Evolutionary conservation across 1,284 basidiomycete species (phyloP), one percentile per base, ranked within the genome.

Genomic region (Fomitiporia mediterranea): DNA sequence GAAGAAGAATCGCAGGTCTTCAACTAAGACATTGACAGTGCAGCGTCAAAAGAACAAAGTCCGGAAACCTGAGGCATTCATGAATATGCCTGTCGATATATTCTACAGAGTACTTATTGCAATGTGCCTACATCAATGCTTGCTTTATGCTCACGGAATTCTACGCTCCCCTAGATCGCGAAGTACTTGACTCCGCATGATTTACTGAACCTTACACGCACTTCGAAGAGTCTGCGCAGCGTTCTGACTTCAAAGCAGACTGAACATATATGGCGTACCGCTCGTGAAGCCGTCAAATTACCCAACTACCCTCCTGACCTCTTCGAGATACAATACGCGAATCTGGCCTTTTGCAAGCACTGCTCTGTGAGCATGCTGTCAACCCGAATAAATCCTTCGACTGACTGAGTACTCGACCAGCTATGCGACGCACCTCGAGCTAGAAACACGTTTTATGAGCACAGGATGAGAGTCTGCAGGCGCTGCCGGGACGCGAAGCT

Each of bases 21-120:
- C 46, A 6, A 48, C 28, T 13, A 21, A 32, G 13, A 32, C 15
- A 15, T 27, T 27, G 23, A n/a, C 27, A 27, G 23, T n/a, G 21
- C 23, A 34, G 15, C 30, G 19, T 25, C 32, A 27, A 39, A 55
- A 34, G 17, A 34, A 35, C 7, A 55, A 38, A 23, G 32, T 34
- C 30, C 62, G 62, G 15, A 56, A 56, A 21, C 56, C 67, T 0
- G 62, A 58, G 8, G 56, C 57, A 5, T 51, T 69, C 11, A 64
- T 65, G 64, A 49, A 63, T 15, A 63, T 68, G 62, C 67, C 67
- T 0, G 35, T 67, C 21, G 68, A 69, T 40, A 59, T 69, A 15
- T 67, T 69, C 51, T 58, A 59, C 39, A 65, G 68, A 60, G 68
- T 69, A 35, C 37, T 58, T 19, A 1, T 48, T n/a, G n/a, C n/a